phyloP scores from a whole-genome alignment of 306 rosid species.

The Citrullus amarus region DNA sequence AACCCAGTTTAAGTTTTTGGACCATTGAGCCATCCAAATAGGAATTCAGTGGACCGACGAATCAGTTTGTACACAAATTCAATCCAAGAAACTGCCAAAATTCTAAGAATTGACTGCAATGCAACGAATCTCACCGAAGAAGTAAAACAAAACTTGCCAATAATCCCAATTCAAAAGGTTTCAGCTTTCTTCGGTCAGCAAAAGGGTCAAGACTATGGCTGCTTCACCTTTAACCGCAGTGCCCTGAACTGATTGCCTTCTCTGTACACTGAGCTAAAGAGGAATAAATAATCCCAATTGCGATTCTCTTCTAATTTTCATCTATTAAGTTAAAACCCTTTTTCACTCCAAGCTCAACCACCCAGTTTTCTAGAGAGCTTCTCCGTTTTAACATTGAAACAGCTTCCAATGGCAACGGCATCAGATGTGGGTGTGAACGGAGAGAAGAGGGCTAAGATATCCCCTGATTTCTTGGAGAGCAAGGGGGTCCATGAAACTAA shows the following conservation, averaged over 20 bases:
- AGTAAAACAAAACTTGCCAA: not conserved
- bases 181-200: not conserved
- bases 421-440: slow-evolving; percentile 31
- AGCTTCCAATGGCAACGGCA: not conserved
- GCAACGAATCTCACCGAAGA: not conserved
- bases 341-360: not conserved
- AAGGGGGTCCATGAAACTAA: slow-evolving; percentile 58
- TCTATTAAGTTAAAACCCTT: not conserved
- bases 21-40: not conserved
- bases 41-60: not conserved
- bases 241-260: not conserved
- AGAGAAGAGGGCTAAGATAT: slow-evolving; percentile 25
- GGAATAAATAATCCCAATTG: slow-evolving; percentile 1
- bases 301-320: not conserved
- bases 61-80: too few relatives aligned
- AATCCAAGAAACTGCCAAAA: not conserved
- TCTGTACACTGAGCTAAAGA: not conserved
- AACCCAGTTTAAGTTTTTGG: not conserved
- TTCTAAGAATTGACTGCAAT: not conserved
- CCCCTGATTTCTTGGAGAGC: slow-evolving; percentile 61
- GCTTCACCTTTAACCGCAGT: not conserved
- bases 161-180: not conserved
- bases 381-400: not conserved
- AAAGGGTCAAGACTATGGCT: not conserved
- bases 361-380: not conserved